A percentile compares a stretch with the other conserved stretches of the same genome.
phyloP scores from a whole-genome alignment of 129 eudicot species.

The carrot (Daucus carota) region DH1_v3.0 NC_030383.2:43090001-43090500 shows the following conservation, averaged over 20 bases:
- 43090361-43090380: neutral
- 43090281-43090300: neutral
- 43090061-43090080: neutral
- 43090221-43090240: neutral
- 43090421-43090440: neutral
- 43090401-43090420: neutral
- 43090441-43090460: neutral
- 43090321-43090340: neutral
- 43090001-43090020: conserved; percentile 61
- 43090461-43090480: neutral
- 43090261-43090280: neutral
- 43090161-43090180: neutral
- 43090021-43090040: neutral
- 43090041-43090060: neutral
- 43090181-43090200: neutral
- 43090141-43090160: neutral
- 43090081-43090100: neutral
- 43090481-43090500: neutral
- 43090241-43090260: neutral
- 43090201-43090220: neutral
- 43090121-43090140: neutral
- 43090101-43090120: neutral
- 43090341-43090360: neutral
- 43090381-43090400: neutral
- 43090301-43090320: neutral